Conservation (phyloP, 2,329 filamentous ascomycete species). For the Sordariomycetes sp. region DNA sequence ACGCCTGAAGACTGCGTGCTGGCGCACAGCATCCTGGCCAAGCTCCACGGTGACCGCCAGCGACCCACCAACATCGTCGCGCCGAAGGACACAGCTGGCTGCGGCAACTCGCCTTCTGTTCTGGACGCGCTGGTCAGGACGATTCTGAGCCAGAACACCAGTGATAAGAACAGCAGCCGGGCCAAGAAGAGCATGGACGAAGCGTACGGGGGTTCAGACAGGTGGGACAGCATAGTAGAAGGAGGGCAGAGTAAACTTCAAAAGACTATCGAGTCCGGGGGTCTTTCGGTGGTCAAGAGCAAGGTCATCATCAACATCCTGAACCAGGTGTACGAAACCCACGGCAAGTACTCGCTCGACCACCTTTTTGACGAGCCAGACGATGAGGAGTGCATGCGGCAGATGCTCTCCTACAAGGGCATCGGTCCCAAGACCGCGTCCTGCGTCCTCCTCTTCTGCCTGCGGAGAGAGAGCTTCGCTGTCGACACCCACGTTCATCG, state of each 20-base stretch:
- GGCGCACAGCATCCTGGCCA: slow-evolving; percentile 56
- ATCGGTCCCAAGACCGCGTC: slow-evolving; percentile 46
- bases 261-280: slow-evolving; percentile 61
- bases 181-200: slow-evolving; percentile 43
- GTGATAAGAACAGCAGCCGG: slow-evolving; percentile 44
- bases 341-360: slow-evolving; percentile 37
- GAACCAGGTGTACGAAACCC: slow-evolving; percentile 44
- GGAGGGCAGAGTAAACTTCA: slow-evolving; percentile 30
- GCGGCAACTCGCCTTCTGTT: slow-evolving; percentile 39
- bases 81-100: slow-evolving; percentile 56
- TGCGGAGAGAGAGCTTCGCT: slow-evolving; percentile 36
- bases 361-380: slow-evolving; percentile 29
- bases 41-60: slow-evolving; percentile 53
- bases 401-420: slow-evolving; percentile 39
- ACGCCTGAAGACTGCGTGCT: slow-evolving; percentile 58
- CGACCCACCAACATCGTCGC: slow-evolving; percentile 53
- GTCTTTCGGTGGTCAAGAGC: slow-evolving; percentile 63
- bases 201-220: slow-evolving; percentile 30
- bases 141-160: slow-evolving; percentile 45
- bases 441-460: slow-evolving; percentile 42
- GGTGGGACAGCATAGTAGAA: slow-evolving; percentile 29
- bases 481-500: slow-evolving; percentile 45
- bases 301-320: slow-evolving; percentile 59
- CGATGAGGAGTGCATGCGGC: slow-evolving; percentile 38
- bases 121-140: slow-evolving; percentile 43